phyloP scores from a whole-genome alignment of 345 rosid species.

The Brassica cretica region DNA sequence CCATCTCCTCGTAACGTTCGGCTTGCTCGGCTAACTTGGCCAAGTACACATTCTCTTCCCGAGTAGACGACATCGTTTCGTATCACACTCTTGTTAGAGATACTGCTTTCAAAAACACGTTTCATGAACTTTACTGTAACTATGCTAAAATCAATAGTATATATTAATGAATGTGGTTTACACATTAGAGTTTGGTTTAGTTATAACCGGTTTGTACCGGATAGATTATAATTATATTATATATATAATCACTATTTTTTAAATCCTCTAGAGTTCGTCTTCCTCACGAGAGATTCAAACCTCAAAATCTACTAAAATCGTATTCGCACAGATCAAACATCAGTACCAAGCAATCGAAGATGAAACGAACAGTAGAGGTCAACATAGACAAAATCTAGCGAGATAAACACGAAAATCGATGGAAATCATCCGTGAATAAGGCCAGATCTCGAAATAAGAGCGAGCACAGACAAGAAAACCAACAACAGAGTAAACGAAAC shows the following conservation, averaged over 20 bases:
- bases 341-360: neutral
- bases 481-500: neutral
- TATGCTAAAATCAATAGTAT: neutral
- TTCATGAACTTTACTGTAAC: neutral
- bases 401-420: neutral
- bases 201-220: neutral
- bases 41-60: slow-evolving; percentile 92
- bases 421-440: neutral
- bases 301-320: neutral
- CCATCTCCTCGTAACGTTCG: slow-evolving; percentile 98
- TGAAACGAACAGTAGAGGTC: neutral
- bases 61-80: slow-evolving; percentile 47
- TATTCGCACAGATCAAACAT: slow-evolving; percentile 2
- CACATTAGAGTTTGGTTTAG: neutral
- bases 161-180: neutral
- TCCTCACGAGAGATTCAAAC: neutral
- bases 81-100: slow-evolving; percentile 6
- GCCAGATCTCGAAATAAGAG: slow-evolving; percentile 26
- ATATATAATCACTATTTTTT: neutral
- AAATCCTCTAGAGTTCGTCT: neutral
- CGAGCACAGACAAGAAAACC: neutral
- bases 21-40: slow-evolving; percentile 99
- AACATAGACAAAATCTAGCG: neutral
- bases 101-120: slow-evolving; percentile 20
- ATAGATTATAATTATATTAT: neutral